phyloP scores from a whole-genome alignment of 2,329 filamentous ascomycete species.

The Beauveria brongniartii region DNA sequence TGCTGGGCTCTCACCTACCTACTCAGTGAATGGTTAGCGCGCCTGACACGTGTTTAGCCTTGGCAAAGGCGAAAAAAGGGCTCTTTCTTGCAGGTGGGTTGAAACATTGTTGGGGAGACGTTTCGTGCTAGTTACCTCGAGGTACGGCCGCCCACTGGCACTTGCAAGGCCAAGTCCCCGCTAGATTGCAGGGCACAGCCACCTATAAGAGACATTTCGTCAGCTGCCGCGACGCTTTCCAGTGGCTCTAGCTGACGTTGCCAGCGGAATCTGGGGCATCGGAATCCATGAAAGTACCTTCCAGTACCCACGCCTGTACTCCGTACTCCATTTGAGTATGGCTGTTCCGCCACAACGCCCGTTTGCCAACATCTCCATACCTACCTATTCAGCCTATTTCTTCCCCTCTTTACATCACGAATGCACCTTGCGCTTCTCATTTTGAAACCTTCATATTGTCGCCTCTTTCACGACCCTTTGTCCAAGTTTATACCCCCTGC shows the following conservation, averaged over 20 bases:
- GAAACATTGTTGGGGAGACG: no score
- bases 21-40: background rate
- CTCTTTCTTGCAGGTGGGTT: background rate
- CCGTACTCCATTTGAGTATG: background rate
- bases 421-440: no score
- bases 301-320: background rate
- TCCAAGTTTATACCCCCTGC: background rate
- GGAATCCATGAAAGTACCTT: no score
- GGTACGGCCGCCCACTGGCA: background rate
- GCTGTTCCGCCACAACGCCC: background rate
- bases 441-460: background rate
- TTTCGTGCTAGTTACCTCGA: background rate
- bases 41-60: background rate
- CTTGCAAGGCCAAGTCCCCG: background rate
- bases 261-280: no score
- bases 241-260: no score
- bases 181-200: background rate
- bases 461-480: background rate
- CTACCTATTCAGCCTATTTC: background rate
- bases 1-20: background rate
- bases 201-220: no score
- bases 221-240: no score
- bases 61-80: background rate
- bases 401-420: background rate
- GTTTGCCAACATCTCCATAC: background rate